Evolutionary conservation across 371 early-diverging fungal genomes (phyloP), one percentile per base, ranked within the genome.

Genomic region (Dichotomocladium elegans): DNA sequence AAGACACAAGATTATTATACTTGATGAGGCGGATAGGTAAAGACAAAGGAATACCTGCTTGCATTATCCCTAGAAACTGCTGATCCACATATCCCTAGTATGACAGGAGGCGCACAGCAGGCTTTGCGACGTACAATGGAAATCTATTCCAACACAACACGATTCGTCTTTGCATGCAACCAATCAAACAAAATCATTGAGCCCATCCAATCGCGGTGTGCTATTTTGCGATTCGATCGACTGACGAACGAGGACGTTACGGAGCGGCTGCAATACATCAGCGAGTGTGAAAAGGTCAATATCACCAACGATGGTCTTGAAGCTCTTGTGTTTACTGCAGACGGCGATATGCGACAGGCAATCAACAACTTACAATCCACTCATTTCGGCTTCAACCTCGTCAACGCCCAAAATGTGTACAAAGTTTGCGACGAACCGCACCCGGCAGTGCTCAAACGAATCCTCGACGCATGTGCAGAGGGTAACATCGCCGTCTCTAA

Each of bases 291-390:
- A 68, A 83, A 87, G 12, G 94, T 95, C 26, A 66, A 82, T 45
- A 86, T 86, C 66, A 90, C 71, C 19, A 87, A 91, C 3, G 94
- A 91, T 51, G 98, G 96, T 10, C 65, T 98, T 10, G 91, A 94
- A 52, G 96, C 97, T 1, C 68, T 99, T 33, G 88, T 96, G 11
- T 96, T 98, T 61, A 90, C 94, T 14, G 87, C 96, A 7, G 99
- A 99, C 53, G 99, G 99, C 22, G 99, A 99, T 71, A 94, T 99
- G 94, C 88, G 99, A 31, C 98, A 98, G 75, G 98, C 95, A 2
- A 79, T 99, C 63, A 99, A 99, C 68, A 95, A 97, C 57, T 78
- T 99, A 50, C 99, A 99, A 68, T 83, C 95, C 4, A 92, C 96
- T 0, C 78, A 72, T 53, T 82, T 89, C 29, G 95, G 93, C n/a